Evolutionary conservation across 169 alveolate species (phyloP), one percentile per base, ranked within the genome.

Genomic region (Eimeria sp.): DNA sequence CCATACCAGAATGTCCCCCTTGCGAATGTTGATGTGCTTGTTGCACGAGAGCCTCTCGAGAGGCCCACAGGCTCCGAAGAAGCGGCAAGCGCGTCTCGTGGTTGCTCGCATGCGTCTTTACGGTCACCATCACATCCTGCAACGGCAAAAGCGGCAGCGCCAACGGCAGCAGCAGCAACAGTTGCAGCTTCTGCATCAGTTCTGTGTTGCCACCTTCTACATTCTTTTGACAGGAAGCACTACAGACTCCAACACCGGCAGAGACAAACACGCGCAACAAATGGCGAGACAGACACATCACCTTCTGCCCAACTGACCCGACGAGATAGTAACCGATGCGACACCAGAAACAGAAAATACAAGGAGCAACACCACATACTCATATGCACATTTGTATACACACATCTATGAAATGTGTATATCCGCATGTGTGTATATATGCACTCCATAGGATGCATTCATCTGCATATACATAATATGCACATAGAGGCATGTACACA

Each of bases 61-160:
- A 72, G n/a, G 95, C 95, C 95, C 95, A 90, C 58, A 90, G 89
- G 18, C 84, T n/a, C 78, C 84, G 83, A 61, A 90, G 89, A 67
- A 90, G 80, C 43, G 90, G 89, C 65, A 90, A 51, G 10, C 95
- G 95, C 20, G 90, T n/a, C 10, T 20, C 47, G 89, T 57, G 95
- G 61, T 75, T 90, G 30, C 51, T 49, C n/a, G 80, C 40, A 25
- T 90, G 95, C 30, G 95, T 90, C 67, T 90, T 90, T 54, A 90
- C 89, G 43, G 89, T 90, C 43, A 90, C 80, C 63, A 90, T 47
- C 30, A 90, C 78, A 25, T 90, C 95, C 95, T 90, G 95, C 58
- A 61, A 63, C 58, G 45, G 67, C 58, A 1, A 22, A 16, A 65
- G 34, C n/a, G 4, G n/a, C 34, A 20, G 75, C 75, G 4, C 11